Conservation (phyloP, 768 basidiomycete genomes). For the Asterophora lycoperdoides region DNA sequence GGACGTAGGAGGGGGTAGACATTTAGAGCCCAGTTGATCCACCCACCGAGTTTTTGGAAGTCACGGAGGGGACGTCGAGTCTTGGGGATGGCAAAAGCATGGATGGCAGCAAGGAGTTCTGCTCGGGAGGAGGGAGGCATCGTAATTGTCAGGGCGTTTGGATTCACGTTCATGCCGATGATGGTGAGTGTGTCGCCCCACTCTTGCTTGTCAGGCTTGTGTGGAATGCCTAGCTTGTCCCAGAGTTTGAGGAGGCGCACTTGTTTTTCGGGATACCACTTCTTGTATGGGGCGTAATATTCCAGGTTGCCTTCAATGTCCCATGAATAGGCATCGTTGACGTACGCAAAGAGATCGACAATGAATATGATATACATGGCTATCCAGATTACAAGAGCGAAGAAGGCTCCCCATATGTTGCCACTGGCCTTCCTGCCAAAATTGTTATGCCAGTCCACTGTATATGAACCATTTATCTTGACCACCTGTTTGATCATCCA, state of each 20-base stretch:
- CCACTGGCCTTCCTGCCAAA: conserved; percentile 29
- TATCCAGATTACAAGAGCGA: conserved; percentile 32
- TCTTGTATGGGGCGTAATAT: no score
- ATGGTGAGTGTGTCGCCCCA: no score
- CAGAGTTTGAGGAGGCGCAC: no score
- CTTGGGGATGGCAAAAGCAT: conserved; percentile 2
- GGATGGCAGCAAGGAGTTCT: conserved; percentile 11
- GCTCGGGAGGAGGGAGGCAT: conserved; percentile 3
- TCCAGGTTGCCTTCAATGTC: conserved; percentile 20
- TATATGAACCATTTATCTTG: conserved; percentile 21
- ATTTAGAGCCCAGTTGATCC: no score
- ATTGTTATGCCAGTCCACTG: conserved; percentile 29
- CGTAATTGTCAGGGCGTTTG: conserved; percentile 26
- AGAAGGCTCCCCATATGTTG: conserved; percentile 23
- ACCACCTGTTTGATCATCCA: conserved; percentile 32
- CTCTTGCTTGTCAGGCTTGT: no score
- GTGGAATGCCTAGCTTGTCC: no score
- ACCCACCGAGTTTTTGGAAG: conserved; percentile 26
- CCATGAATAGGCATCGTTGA: conserved; percentile 28
- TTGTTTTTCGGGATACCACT: conserved; percentile 40
- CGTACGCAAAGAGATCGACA: conserved; percentile 23
- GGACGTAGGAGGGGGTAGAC: conserved; percentile 28
- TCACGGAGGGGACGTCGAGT: background rate
- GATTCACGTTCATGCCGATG: conserved; percentile 36
- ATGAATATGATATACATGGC: conserved; percentile 19